Percentiles rank a stretch among this genome's conserved stretches.
Conservation (phyloP, 306 rosid species). For the Myrica gale region DNA sequence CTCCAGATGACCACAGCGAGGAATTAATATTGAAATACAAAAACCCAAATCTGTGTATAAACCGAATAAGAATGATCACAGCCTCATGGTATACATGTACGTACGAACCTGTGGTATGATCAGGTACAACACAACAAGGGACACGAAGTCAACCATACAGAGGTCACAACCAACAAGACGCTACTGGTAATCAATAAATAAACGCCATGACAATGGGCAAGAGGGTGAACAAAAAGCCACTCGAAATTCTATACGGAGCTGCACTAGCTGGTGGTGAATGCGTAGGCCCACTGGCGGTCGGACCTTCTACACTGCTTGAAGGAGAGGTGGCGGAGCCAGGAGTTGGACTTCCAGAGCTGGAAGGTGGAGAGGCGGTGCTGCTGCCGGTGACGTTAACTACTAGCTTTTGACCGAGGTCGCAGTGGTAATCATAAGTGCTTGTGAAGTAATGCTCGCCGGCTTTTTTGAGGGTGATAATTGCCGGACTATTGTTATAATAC, state of each 20-base stretch:
- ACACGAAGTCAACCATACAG: too few species aligned
- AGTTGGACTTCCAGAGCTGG: conserved; percentile 10
- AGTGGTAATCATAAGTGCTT: conserved; percentile 42
- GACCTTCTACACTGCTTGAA: conserved; percentile 9
- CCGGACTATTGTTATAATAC: conserved; percentile 36
- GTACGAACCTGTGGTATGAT: too few species aligned
- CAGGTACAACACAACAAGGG: too few species aligned
- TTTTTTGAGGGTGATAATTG: conserved; percentile 27
- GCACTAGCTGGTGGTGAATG: conserved; percentile 31
- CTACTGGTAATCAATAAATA: conserved; percentile 13
- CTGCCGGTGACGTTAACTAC: conserved; percentile 45
- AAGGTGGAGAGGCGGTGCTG: conserved; percentile 7
- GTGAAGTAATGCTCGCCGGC: conserved; percentile 52
- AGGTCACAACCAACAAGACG: too few species aligned
- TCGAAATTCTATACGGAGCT: conserved; percentile 21
- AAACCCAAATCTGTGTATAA: too few species aligned
- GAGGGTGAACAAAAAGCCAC: conserved; percentile 24
- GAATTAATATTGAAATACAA: too few species aligned
- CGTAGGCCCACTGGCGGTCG: conserved; percentile 20
- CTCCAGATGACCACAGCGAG: too few species aligned
- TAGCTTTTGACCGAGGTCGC: conserved; percentile 50
- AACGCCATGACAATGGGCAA: conserved; percentile 30
- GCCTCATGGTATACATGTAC: too few species aligned
- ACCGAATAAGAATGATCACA: too few species aligned
- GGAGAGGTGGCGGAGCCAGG: conserved; percentile 23